A percentile compares a stretch with the other conserved stretches of the same genome.
Conservation (phyloP, 305 asterid genomes). For the Fraxinus nigra region DNA sequence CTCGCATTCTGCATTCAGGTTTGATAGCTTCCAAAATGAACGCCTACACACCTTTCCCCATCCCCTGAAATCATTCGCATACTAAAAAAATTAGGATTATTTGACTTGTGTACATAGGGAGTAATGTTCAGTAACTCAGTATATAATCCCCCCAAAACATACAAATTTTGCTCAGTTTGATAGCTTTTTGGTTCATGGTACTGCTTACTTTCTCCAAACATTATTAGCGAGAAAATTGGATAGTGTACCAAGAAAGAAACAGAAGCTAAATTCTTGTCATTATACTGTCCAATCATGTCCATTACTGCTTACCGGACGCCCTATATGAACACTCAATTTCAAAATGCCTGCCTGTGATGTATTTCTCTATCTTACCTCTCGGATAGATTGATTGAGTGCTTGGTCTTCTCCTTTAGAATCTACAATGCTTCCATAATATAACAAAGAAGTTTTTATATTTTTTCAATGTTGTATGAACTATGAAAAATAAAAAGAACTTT, state of each 20-base stretch:
- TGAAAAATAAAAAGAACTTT: neutral
- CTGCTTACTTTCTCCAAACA: neutral
- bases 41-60: neutral
- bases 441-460: neutral
- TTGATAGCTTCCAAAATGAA: constrained; percentile 9
- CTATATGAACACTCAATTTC: neutral
- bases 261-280: neutral
- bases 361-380: neutral
- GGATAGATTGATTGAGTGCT: neutral
- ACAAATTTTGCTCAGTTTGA: neutral
- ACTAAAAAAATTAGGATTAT: neutral
- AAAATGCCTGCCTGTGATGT: neutral
- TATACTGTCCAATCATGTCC: neutral
- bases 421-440: neutral
- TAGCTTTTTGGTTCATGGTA: neutral
- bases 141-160: neutral
- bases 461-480: neutral
- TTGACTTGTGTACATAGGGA: neutral
- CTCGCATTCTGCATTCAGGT: constrained; percentile 96
- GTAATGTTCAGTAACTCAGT: neutral
- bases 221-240: neutral
- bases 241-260: neutral
- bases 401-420: neutral
- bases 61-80: neutral
- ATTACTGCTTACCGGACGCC: neutral